Evolutionary conservation across 345 rosid species (phyloP).

Genomic region (Eucalyptus curtisii): DNA sequence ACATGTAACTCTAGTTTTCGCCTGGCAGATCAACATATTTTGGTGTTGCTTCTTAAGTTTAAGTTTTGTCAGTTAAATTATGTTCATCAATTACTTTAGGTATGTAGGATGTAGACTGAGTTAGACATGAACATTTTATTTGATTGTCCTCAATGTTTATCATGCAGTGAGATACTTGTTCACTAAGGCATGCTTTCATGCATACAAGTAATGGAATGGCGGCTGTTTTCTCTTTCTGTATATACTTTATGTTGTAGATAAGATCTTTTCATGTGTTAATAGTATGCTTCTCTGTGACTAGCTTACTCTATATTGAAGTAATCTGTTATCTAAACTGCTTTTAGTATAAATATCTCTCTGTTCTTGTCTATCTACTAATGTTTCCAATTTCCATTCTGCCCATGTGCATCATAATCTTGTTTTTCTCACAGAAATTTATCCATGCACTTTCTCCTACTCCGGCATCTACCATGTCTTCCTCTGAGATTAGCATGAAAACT

Average conservation of each 20-base stretch:
- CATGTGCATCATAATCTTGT: neutral
- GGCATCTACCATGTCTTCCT: constrained; percentile 65
- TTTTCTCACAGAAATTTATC: constrained; percentile 60
- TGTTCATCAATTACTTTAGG: neutral
- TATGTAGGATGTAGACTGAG: neutral
- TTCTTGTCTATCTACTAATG: neutral
- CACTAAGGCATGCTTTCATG: neutral
- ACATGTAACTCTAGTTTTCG: neutral
- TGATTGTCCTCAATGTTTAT: neutral
- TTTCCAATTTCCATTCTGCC: neutral
- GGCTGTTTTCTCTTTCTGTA: neutral
- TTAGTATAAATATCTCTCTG: neutral
- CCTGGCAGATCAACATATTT: neutral
- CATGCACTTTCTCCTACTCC: constrained; percentile 94
- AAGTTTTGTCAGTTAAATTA: neutral
- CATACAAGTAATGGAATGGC: neutral
- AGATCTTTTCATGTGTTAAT: neutral
- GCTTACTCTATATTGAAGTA: neutral
- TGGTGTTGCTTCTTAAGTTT: neutral
- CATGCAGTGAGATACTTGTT: neutral
- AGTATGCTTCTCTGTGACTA: neutral
- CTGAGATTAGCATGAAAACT: constrained; percentile 67
- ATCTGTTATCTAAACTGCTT: neutral
- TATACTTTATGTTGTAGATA: neutral
- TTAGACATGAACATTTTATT: neutral